Percentiles rank a stretch among this genome's conserved stretches.
Conservation (phyloP, 352 stramenopile species). For the Discostella stelligera region DNA sequence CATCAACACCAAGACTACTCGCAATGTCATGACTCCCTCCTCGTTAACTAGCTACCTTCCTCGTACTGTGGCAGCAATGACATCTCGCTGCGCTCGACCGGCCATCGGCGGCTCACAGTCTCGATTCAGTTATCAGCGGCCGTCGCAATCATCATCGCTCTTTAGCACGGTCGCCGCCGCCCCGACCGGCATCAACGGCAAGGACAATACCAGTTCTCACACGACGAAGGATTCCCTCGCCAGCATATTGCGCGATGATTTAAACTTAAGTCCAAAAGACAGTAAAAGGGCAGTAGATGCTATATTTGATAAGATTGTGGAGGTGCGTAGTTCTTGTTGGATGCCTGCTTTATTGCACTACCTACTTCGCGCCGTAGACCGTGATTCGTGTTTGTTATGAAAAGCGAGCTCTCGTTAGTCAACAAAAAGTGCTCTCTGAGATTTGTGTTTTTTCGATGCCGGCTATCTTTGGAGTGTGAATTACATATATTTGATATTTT, state of each 20-base stretch:
- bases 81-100: not conserved
- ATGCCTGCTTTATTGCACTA: too few relatives aligned
- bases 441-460: not conserved
- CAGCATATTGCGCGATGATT: not conserved
- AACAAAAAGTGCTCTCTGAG: not conserved
- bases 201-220: not conserved
- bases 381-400: not conserved
- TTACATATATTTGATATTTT: not conserved
- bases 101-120: not conserved
- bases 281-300: not conserved
- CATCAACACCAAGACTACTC: not conserved
- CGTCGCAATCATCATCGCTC: not conserved
- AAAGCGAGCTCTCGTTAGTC: not conserved
- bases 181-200: not conserved
- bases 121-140: not conserved
- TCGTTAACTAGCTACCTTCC: not conserved
- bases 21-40: not conserved
- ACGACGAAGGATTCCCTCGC: not conserved
- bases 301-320: not conserved
- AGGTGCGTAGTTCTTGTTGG: not conserved
- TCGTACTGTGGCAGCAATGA: too few relatives aligned
- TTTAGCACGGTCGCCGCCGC: not conserved
- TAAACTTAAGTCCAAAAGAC: not conserved
- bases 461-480: not conserved
- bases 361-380: too few relatives aligned